A percentile compares a stretch with the other conserved stretches of the same genome.
phyloP scores from a whole-genome alignment of 495 filamentous ascomycete species.

The Jackrogersella multiformis region DNA sequence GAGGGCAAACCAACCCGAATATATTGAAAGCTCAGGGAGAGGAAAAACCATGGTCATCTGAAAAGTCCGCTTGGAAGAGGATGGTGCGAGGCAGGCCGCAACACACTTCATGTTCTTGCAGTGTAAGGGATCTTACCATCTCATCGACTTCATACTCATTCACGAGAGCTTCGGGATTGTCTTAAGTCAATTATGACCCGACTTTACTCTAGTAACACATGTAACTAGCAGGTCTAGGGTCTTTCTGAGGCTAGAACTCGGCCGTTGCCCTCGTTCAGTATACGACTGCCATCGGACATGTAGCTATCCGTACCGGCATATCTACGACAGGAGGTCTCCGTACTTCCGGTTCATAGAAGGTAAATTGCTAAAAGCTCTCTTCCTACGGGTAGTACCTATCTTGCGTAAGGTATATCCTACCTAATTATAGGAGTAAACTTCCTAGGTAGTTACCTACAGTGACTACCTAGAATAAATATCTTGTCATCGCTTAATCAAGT shows the following conservation, averaged over 20 bases:
- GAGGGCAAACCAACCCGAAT: not conserved
- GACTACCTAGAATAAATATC: not conserved
- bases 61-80: no score
- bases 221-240: not conserved
- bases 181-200: not conserved
- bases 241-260: not conserved
- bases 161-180: not conserved
- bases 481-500: no score
- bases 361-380: not conserved
- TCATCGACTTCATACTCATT: not conserved
- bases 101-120: not conserved
- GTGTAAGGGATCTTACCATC: not conserved
- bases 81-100: not conserved
- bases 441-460: not conserved
- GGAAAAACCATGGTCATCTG: not conserved
- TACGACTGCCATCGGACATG: constrained; percentile 18
- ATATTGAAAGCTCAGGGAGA: not conserved
- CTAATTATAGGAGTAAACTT: not conserved
- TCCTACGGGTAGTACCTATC: not conserved
- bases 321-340: not conserved
- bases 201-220: not conserved
- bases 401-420: no score
- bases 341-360: constrained; percentile 5
- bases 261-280: not conserved
- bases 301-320: constrained; percentile 19